A percentile compares a stretch with the other conserved stretches of the same genome.
Conservation (phyloP, 1,284 basidiomycete species). For the Phellopilus nigrolimitatus region DNA sequence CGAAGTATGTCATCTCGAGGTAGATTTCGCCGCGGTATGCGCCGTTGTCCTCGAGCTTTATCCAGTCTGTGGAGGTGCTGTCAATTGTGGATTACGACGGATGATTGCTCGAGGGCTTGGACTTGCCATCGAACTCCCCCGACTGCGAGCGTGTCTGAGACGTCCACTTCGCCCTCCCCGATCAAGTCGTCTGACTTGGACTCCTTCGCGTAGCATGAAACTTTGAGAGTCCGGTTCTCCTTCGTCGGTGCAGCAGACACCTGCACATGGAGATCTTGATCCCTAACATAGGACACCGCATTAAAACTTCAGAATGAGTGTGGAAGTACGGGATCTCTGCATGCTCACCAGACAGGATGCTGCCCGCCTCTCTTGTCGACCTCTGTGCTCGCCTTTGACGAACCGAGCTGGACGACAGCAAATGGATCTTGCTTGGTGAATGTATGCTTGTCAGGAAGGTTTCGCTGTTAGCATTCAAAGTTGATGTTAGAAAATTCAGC, state of each 20-base stretch:
- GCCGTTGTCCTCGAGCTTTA: slow-evolving; percentile 47
- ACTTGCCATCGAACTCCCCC: slow-evolving; percentile 74
- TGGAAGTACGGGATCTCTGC: neutral
- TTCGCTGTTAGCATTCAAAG: slow-evolving; percentile 31
- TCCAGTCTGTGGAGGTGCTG: slow-evolving; percentile 51
- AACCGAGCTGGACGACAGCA: slow-evolving; percentile 42
- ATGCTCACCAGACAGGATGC: slow-evolving; percentile 59
- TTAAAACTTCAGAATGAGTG: neutral
- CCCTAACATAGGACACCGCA: slow-evolving; percentile 26
- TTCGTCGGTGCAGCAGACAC: slow-evolving; percentile 43
- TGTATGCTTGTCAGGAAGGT: slow-evolving; percentile 65
- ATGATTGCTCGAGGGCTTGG: neutral
- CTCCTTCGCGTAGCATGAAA: slow-evolving; percentile 65
- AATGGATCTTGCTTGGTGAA: slow-evolving; percentile 78
- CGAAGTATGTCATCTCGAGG: slow-evolving; percentile 74
- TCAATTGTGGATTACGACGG: slow-evolving; percentile 2
- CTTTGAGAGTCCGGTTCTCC: slow-evolving; percentile 51
- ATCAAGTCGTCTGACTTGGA: slow-evolving; percentile 53
- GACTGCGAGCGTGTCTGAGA: slow-evolving; percentile 60
- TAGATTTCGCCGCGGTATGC: slow-evolving; percentile 64
- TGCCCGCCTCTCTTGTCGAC: slow-evolving; percentile 70
- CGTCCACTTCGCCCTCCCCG: slow-evolving; percentile 58
- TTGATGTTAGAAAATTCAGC: neutral
- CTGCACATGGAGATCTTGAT: slow-evolving; percentile 62
- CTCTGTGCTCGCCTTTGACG: slow-evolving; percentile 49